Conservation (phyloP, 2,329 filamentous ascomycete species). For the Colletotrichum truncatum region DNA sequence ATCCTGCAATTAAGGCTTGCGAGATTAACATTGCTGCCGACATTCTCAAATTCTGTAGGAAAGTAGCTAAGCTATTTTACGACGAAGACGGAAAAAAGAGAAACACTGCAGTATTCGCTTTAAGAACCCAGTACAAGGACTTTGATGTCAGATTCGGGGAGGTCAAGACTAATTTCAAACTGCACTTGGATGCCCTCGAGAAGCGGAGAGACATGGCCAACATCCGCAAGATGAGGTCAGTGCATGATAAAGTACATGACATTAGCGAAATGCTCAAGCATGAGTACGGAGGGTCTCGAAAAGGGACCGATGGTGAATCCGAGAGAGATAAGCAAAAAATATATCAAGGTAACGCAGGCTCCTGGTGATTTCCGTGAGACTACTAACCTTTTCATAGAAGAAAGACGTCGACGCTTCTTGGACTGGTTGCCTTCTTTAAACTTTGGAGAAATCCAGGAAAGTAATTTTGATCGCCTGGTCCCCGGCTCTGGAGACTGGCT, state of each 20-base stretch:
- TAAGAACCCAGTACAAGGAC: neutral
- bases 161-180: neutral
- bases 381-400: neutral
- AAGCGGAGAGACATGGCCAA: neutral
- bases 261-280: neutral
- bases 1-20: neutral
- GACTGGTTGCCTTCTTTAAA: neutral
- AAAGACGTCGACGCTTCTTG: neutral
- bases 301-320: neutral
- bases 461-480: neutral
- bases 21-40: neutral
- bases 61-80: neutral
- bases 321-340: neutral
- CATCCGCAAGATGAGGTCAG: neutral
- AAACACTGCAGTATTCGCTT: neutral
- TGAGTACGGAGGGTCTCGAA: no score
- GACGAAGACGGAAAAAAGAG: neutral
- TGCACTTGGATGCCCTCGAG: neutral
- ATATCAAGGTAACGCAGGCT: neutral
- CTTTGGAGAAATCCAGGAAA: constrained; percentile 1
- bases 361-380: no score
- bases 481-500: neutral
- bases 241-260: neutral
- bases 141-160: neutral
- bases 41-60: neutral